Conservation (phyloP, 164 flowering plant genomes). For the Saururus chinensis region DNA sequence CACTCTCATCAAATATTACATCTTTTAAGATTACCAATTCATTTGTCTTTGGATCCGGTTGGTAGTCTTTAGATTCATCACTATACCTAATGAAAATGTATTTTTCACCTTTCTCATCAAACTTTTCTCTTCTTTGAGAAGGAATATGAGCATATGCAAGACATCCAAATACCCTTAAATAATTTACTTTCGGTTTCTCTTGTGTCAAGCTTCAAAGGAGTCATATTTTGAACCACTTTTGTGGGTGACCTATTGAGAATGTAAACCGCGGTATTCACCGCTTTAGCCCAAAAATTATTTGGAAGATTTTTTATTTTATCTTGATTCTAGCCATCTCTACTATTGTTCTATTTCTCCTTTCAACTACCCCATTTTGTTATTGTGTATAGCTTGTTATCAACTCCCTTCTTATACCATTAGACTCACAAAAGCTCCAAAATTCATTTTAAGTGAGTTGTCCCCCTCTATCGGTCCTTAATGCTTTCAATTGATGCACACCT, state of each 20-base stretch:
- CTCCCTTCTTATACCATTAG: conserved; percentile 5
- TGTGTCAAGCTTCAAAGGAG: conserved; percentile 5
- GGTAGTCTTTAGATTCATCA: background rate
- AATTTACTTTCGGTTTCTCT: background rate
- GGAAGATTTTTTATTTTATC: background rate
- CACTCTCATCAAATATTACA: background rate
- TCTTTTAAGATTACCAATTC: background rate
- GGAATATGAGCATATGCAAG: conserved; percentile 8
- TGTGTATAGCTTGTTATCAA: background rate
- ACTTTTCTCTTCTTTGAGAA: background rate
- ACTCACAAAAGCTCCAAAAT: conserved; percentile 3
- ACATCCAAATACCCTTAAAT: conserved; percentile 3
- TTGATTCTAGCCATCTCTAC: background rate
- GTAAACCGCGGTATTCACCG: background rate
- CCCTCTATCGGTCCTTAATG: background rate
- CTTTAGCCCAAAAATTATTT: conserved; percentile 1
- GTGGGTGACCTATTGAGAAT: conserved; percentile 1
- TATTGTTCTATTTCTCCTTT: background rate
- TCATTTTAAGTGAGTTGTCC: conserved; percentile 3
- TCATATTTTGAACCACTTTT: background rate
- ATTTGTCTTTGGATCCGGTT: background rate
- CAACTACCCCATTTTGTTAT: conserved; percentile 2
- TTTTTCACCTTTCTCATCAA: conserved; percentile 1
- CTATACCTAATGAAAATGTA: background rate
- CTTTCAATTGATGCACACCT: background rate